phyloP scores from a whole-genome alignment of 768 basidiomycete genomes.

The Calvatia gigantea region DNA sequence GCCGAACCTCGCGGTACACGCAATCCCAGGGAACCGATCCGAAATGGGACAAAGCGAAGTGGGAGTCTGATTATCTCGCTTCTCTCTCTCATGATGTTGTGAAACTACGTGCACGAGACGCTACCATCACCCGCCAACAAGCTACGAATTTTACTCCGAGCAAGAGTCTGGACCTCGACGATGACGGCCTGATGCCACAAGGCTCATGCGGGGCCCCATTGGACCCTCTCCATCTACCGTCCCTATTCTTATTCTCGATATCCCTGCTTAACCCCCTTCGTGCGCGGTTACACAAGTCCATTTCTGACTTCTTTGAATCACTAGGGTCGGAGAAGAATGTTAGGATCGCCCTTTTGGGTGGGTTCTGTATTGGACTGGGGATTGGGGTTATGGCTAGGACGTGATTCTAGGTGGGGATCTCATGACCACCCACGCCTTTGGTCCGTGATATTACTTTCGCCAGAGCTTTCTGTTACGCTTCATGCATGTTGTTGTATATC shows the following conservation, averaged over 20 bases:
- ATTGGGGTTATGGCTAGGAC: constrained; percentile 19
- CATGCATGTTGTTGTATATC: not conserved
- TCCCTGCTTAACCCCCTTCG: constrained; percentile 53
- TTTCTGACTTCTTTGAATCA: constrained; percentile 19
- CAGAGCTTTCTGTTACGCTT: too few relatives aligned
- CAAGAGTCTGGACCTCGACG: not conserved
- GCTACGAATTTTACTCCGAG: not conserved
- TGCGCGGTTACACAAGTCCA: constrained; percentile 21
- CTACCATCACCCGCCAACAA: constrained; percentile 1
- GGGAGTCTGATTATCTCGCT: constrained; percentile 66
- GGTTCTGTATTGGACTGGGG: constrained; percentile 38
- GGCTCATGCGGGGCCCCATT: constrained; percentile 27
- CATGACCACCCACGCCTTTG: not conserved
- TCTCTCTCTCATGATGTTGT: constrained; percentile 63
- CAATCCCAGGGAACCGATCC: constrained; percentile 15
- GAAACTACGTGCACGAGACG: constrained; percentile 40
- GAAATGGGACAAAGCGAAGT: constrained; percentile 57
- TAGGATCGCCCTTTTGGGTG: constrained; percentile 31
- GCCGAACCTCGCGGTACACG: not conserved
- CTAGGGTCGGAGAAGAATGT: constrained; percentile 24
- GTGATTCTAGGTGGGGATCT: not conserved
- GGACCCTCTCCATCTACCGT: constrained; percentile 68
- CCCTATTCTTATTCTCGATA: constrained; percentile 55
- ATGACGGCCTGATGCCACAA: not conserved
- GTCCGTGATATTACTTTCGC: too few relatives aligned